Base-by-base conservation (phyloP, 2,329 filamentous ascomycete species). In the Monosporascus sp. region DNA sequence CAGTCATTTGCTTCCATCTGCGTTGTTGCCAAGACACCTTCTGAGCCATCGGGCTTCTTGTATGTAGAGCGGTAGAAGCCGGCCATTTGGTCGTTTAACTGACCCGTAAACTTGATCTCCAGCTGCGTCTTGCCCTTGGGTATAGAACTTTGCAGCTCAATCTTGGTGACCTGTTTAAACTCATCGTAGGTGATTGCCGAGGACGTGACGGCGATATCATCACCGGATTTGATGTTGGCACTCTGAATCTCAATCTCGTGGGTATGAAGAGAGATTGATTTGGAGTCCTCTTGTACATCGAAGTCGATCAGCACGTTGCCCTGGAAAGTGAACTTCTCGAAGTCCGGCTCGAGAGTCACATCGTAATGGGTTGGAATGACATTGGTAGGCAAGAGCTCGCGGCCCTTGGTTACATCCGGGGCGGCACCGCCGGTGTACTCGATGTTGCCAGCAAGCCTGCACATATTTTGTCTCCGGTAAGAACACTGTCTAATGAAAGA, bases 1-100 rank as follows among this genome's bases (percentile, higher is more conserved):
- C 90, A 92, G 74, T 97, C 93, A 15, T 93, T 97, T 39, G 93
- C 87, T 76, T 97, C 93, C 89, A 97, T 96, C 77, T 97, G 93
- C 18, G 90, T 90, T 25, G 91, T 93, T 27, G 92, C 93, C 66
- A 97, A 79, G 68, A 92, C 88, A 60, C 88, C 89, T 54, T 86
- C 85, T 55, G 83, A 83, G 39, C 93, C 93, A 65, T 94, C 84
- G 48, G 82, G 74, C 56, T 84, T 85, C 77, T 94, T 95, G 79
- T 93, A 97, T 6, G 90, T 95, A 1, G 91, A 96, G 54, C 93
- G 85, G 74, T 97, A 97, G 81, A 97, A 97, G 47, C 93, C 93
- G 48, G 92, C 92, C 90, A 97, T 96, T 74, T 92, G 91, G 71
- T 94, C 89, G 70, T 95, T 95, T 58, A 96, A 75, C 51, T 80